Percentiles rank a stretch among this genome's conserved stretches.
Evolutionary conservation across 345 rosid genomes (phyloP).

Genomic region (Euphorbia tirucalli): DNA sequence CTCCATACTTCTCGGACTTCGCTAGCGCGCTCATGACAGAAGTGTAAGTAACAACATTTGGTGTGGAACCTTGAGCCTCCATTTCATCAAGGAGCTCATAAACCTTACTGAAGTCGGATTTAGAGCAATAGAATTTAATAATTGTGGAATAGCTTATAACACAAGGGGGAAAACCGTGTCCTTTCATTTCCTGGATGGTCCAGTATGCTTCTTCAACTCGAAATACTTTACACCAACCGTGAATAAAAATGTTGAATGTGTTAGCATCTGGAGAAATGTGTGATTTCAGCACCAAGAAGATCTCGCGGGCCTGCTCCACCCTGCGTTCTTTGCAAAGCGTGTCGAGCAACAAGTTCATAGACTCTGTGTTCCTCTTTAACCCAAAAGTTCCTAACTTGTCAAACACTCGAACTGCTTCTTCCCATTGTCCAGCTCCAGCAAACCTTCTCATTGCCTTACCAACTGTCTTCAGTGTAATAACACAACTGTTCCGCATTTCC

Average conservation of each 20-base stretch:
- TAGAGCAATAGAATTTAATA: slow-evolving; percentile 53
- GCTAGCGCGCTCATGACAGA: slow-evolving; percentile 60
- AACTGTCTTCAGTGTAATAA: slow-evolving; percentile 48
- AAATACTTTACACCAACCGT: slow-evolving; percentile 85
- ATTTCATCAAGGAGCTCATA: slow-evolving; percentile 65
- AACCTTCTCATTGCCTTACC: slow-evolving; percentile 79
- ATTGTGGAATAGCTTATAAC: slow-evolving; percentile 77
- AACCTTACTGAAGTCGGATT: slow-evolving; percentile 42
- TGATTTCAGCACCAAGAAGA: slow-evolving; percentile 59
- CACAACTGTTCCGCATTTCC: slow-evolving; percentile 44
- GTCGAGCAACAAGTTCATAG: slow-evolving; percentile 76
- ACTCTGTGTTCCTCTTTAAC: slow-evolving; percentile 62
- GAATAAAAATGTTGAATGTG: slow-evolving; percentile 76
- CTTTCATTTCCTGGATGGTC: slow-evolving; percentile 92
- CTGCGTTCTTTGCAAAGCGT: slow-evolving; percentile 76
- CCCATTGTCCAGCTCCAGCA: slow-evolving; percentile 81
- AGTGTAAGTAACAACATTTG: slow-evolving; percentile 70
- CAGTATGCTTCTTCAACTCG: slow-evolving; percentile 78
- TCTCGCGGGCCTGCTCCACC: slow-evolving; percentile 59
- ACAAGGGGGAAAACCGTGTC: slow-evolving; percentile 56
- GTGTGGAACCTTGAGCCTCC: slow-evolving; percentile 55
- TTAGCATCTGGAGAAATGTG: slow-evolving; percentile 55
- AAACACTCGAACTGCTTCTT: slow-evolving; percentile 65
- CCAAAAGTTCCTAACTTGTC: slow-evolving; percentile 57
- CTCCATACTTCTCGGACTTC: slow-evolving; percentile 49